Evolutionary conservation across 148 eudicot genomes (phyloP).

Genomic region (Fagopyrum tataricum): DNA sequence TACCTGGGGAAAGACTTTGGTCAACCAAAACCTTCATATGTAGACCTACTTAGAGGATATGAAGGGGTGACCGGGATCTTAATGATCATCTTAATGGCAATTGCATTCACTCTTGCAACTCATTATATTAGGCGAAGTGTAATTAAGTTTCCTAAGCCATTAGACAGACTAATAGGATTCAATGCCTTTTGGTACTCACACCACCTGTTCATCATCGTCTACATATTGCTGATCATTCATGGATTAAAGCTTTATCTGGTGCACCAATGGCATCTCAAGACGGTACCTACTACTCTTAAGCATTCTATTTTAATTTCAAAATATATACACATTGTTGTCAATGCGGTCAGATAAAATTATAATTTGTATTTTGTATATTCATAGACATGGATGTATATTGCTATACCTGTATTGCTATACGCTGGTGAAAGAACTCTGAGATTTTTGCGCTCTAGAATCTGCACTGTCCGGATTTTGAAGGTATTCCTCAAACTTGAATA

Average conservation of each 20-base stretch:
- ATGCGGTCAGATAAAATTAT: not conserved
- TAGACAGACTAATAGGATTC: conserved; percentile 64
- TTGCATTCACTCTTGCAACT: conserved; percentile 71
- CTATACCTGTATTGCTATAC: conserved; percentile 83
- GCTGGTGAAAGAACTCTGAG: conserved; percentile 91
- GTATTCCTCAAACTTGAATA: conserved; percentile 26
- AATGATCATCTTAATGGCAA: conserved; percentile 57
- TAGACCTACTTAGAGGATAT: conserved; percentile 42
- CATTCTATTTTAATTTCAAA: not conserved
- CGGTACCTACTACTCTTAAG: conserved; percentile 45
- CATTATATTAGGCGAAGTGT: conserved; percentile 56
- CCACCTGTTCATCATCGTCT: conserved; percentile 62
- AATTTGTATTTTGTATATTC: conserved; percentile 16
- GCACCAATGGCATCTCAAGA: conserved; percentile 54
- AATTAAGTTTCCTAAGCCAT: conserved; percentile 62
- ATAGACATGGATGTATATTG: conserved; percentile 96
- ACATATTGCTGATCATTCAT: conserved; percentile 64
- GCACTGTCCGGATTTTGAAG: conserved; percentile 65
- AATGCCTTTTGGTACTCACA: conserved; percentile 91
- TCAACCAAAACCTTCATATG: conserved; percentile 39
- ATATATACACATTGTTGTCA: not conserved
- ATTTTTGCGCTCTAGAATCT: conserved; percentile 70
- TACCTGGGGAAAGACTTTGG: conserved; percentile 44
- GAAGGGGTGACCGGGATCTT: conserved; percentile 76
- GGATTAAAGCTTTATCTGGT: conserved; percentile 59